Evolutionary conservation across 176 grass and related monocot genomes (phyloP), one percentile per base, ranked within the genome.

Genomic region (Bromus sterilis): DNA sequence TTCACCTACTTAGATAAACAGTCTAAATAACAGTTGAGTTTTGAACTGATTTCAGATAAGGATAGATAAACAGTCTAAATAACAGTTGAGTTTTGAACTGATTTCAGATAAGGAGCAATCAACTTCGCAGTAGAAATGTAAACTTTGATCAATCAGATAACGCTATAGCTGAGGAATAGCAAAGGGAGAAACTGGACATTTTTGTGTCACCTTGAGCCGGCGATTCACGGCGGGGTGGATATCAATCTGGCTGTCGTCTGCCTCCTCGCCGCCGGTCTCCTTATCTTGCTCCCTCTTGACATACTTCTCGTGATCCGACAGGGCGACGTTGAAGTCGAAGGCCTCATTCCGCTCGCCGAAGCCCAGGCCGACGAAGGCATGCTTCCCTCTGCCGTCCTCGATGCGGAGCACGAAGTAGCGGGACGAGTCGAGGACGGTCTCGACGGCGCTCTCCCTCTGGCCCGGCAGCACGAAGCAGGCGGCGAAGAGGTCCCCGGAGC

Each of bases 281-380:
- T 95, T 95, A 74, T 99, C 96, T 62, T 99, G 90, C 78, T 99
- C 96, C 85, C 96, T 95, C 82, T 86, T 99, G 56, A 95, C 84
- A 80, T 99, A 99, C 76, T 99, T 99, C 84, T 95, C 96, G 72
- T 99, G 93, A 53, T 99, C 96, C 10, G 96, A 99, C 43, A 99
- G 79, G 7, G 96, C 89, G 56, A 99, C 96, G 80, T 99, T 99
- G 83, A 99, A 99, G 66, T 99, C 93, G 75, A 99, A 99, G 20
- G 96, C 96, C 77, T 99, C 96, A 76, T 99, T 99, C 66, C 96
- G 87, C 84, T 99, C 96, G 72, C 87, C 88, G 60, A 99, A 99
- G 1, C 96, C 96, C n/a, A 99, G 82, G 7, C 96, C 96, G 62
- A 99, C 85, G 81, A 99, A 99, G 15, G 96, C 96, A 46, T 99